Conservation (phyloP, 2,329 filamentous ascomycete species). For the Ceratocystis variospora region DNA sequence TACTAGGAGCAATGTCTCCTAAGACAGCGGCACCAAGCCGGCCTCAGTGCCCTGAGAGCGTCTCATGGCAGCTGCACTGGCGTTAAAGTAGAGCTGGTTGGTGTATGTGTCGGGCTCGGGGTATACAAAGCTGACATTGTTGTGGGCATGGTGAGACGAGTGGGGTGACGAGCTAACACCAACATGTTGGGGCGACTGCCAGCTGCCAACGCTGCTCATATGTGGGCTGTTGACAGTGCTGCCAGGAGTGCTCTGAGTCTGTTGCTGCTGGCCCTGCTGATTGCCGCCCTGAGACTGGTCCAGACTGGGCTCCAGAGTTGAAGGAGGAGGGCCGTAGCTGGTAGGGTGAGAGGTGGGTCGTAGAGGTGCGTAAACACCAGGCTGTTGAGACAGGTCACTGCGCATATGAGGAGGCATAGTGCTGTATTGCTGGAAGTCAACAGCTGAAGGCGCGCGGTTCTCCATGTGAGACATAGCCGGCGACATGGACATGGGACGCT, state of each 20-base stretch:
- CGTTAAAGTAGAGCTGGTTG: conserved; percentile 56
- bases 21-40: conserved; percentile 26
- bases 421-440: conserved; percentile 55
- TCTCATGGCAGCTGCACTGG: conserved; percentile 33
- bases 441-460: background rate
- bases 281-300: conserved; percentile 39
- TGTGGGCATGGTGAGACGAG: conserved; percentile 39
- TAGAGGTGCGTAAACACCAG: conserved; percentile 46
- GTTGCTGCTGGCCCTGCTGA: conserved; percentile 33
- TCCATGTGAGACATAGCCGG: conserved; percentile 48
- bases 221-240: conserved; percentile 79
- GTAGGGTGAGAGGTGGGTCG: conserved; percentile 76
- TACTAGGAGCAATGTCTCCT: conserved; percentile 8
- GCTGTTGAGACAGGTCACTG: conserved; percentile 56
- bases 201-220: conserved; percentile 57
- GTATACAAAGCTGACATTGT: conserved; percentile 55
- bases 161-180: conserved; percentile 7
- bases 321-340: conserved; percentile 63
- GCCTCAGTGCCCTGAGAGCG: conserved; percentile 42
- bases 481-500: conserved; percentile 66
- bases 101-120: conserved; percentile 66
- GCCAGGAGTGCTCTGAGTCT: conserved; percentile 46
- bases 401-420: conserved; percentile 74
- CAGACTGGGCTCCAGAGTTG: conserved; percentile 67
- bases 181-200: conserved; percentile 58